These are phyloP conservation scores for Lentinula lateritia DNA, from an alignment of 768 basidiomycete species.

Conservation along the genomic window DNA sequence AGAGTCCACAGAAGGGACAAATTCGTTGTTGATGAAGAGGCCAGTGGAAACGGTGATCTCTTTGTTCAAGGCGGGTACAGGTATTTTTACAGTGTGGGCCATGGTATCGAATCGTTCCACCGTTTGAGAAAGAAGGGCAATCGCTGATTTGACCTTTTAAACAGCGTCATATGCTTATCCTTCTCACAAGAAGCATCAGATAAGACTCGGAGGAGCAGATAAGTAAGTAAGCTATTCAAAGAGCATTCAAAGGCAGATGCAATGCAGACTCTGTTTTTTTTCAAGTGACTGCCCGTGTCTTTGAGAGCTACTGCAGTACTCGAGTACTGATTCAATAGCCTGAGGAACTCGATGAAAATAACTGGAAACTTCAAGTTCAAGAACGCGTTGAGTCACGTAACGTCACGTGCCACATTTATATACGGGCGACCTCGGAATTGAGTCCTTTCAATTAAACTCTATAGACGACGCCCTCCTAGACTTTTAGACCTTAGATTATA, in stretches of 20 bases:
- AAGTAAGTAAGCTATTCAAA: too few relatives aligned
- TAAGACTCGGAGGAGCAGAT: too few relatives aligned
- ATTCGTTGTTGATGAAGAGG: conserved; percentile 89
- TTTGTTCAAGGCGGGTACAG: conserved; percentile 37
- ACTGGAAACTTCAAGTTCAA: too few relatives aligned
- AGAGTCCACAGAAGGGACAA: conserved; percentile 71
- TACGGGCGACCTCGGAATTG: not conserved
- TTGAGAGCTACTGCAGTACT: too few relatives aligned
- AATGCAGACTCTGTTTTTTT: too few relatives aligned
- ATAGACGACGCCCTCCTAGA: not conserved
- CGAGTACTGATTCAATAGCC: too few relatives aligned
- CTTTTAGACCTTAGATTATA: not conserved
- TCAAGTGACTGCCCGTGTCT: too few relatives aligned
- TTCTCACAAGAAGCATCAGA: not conserved
- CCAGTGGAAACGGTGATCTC: conserved; percentile 68
- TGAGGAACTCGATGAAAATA: too few relatives aligned
- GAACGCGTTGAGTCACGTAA: too few relatives aligned
- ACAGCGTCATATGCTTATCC: not conserved
- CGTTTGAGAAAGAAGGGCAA: not conserved
- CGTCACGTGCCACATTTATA: not conserved
- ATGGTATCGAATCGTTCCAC: conserved; percentile 25
- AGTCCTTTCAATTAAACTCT: not conserved
- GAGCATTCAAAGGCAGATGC: too few relatives aligned
- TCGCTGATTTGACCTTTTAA: not conserved
- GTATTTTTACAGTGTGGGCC: conserved; percentile 36